These are phyloP conservation scores for Diaporthe velutina DNA, from an alignment of 2,329 filamentous ascomycete genomes.

Conservation along the genomic window DNA sequence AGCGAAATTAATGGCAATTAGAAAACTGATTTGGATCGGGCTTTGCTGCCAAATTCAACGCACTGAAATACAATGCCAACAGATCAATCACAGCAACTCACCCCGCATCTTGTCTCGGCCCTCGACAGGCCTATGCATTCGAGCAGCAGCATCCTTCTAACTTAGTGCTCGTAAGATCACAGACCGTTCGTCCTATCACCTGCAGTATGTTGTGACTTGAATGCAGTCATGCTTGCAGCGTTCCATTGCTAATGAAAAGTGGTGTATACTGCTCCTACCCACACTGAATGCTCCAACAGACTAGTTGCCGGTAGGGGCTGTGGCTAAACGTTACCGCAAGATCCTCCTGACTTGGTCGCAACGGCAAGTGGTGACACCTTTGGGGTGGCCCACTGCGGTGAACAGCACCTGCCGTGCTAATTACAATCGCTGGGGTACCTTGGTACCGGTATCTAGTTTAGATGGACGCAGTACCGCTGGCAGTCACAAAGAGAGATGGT, in stretches of 20 bases:
- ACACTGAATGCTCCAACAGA: not conserved
- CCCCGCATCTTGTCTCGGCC: not conserved
- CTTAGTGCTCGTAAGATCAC: not conserved
- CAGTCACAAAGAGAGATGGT: no score
- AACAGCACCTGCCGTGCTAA: no score
- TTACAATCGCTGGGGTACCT: no score
- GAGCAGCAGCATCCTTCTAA: not conserved
- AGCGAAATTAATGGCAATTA: no score
- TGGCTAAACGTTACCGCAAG: not conserved
- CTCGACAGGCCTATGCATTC: not conserved
- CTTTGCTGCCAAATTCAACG: not conserved
- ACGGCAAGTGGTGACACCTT: not conserved
- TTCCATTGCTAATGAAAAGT: not conserved
- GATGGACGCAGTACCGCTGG: no score
- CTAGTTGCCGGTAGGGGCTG: not conserved
- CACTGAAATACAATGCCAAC: not conserved
- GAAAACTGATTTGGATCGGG: no score
- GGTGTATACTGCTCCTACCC: not conserved
- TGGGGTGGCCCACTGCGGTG: no score
- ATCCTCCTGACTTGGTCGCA: not conserved
- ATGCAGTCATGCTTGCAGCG: constrained; percentile 14
- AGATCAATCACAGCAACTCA: not conserved
- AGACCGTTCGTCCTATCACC: not conserved
- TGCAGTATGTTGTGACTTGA: not conserved
- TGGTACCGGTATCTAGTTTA: no score